Percentiles rank a stretch among this genome's conserved stretches.
phyloP scores from a whole-genome alignment of 495 filamentous ascomycete species.

The Immersiella caudata region DNA sequence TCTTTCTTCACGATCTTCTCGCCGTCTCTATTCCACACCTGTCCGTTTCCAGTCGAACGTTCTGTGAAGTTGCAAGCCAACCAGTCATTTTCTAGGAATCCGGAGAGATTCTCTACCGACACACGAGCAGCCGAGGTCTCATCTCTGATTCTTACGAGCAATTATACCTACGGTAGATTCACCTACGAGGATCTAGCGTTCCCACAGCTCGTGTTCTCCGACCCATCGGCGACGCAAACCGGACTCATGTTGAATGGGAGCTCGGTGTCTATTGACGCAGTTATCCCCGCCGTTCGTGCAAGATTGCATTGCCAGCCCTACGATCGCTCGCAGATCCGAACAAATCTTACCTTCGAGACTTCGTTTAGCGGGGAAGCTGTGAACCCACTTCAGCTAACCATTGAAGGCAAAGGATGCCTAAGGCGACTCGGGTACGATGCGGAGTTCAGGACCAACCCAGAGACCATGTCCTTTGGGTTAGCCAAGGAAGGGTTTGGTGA shows the following conservation, averaged over 20 bases:
- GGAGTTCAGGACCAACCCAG: neutral
- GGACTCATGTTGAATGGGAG: neutral
- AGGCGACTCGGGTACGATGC: neutral
- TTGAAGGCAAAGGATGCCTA: constrained; percentile 15
- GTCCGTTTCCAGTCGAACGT: neutral
- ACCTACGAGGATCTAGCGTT: constrained; percentile 25
- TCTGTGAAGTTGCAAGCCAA: constrained; percentile 3
- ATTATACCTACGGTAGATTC: constrained; percentile 19
- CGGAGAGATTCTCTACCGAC: neutral
- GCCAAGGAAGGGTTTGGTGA: neutral
- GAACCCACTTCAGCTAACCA: constrained; percentile 2
- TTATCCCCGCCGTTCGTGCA: constrained; percentile 22
- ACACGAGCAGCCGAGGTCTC: neutral
- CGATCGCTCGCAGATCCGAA: constrained; percentile 14
- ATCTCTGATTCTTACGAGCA: constrained; percentile 20
- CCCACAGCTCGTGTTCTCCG: neutral
- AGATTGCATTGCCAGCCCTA: constrained; percentile 17
- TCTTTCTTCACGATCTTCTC: constrained; percentile 27
- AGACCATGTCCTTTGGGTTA: constrained; percentile 13
- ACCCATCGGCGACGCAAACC: neutral
- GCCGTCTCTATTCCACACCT: constrained; percentile 21
- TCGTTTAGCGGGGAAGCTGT: neutral
- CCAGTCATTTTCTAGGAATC: constrained; percentile 1
- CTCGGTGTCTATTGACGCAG: constrained; percentile 9
- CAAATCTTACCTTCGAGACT: constrained; percentile 19